These are phyloP conservation scores for Fusarium decemcellulare DNA, from an alignment of 2,329 filamentous ascomycete species.

Conservation along the genomic window DNA sequence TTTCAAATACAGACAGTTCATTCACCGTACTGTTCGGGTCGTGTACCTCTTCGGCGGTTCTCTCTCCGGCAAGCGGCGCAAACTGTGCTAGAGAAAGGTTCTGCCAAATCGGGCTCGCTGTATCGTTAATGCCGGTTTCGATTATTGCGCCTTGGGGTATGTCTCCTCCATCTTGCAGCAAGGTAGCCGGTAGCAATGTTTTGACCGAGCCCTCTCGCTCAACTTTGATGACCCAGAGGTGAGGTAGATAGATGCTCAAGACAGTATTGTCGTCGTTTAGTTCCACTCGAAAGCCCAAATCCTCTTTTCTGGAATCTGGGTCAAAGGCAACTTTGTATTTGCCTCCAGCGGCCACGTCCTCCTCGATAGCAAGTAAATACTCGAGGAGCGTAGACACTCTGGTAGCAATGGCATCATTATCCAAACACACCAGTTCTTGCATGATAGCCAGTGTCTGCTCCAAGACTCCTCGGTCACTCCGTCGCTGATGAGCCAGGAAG, in stretches of 20 bases:
- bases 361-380: constrained; percentile 60
- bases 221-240: constrained; percentile 58
- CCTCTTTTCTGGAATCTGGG: constrained; percentile 31
- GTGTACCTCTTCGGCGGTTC: too few relatives aligned
- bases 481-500: constrained; percentile 58
- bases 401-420: constrained; percentile 55
- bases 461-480: constrained; percentile 58
- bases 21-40: constrained; percentile 6
- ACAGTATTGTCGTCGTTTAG: constrained; percentile 20
- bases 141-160: background rate
- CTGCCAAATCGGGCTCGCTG: background rate
- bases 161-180: constrained; percentile 6
- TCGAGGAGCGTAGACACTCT: constrained; percentile 57
- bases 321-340: constrained; percentile 42
- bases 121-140: too few relatives aligned
- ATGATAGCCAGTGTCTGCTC: constrained; percentile 55
- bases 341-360: constrained; percentile 48
- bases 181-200: background rate
- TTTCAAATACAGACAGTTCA: constrained; percentile 20
- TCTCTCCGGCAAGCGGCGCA: background rate
- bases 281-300: constrained; percentile 36
- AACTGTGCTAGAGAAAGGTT: too few relatives aligned
- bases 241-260: constrained; percentile 58
- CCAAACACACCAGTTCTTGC: constrained; percentile 49
- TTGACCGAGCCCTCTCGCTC: constrained; percentile 9